Evolutionary conservation across 1,284 basidiomycete species (phyloP), one percentile per base, ranked within the genome.

Genomic region (Rugosomyces carneus): DNA sequence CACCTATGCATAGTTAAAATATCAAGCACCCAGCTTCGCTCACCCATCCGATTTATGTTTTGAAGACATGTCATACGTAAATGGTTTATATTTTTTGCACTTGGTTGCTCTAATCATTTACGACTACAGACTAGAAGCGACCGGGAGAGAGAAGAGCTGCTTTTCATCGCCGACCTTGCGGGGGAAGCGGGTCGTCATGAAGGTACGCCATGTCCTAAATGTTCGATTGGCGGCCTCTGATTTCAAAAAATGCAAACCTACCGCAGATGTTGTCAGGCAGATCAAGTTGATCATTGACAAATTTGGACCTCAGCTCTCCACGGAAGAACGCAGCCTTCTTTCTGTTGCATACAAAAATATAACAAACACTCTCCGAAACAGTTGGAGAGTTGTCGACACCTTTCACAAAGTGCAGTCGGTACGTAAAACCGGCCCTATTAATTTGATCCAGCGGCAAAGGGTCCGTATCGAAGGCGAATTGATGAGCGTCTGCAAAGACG

Each of bases 341-440:
- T 84, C 81, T 3, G 73, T 84, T 40, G 81, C 81, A 16, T 84
- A 81, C 62, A 84, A 85, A 66, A 83, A 82, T 53, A 62, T 78
- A 46, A 84, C 80, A 3, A 80, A 80, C 50, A 68, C 60, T 15
- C 69, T 81, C 37, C 78, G 81, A 38, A 73, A 71, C 45, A 79
- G 78, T 53, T 84, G 80, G 81, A 74, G 82, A 45, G 68, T 72
- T 40, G 67, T 82, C 47, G 75, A 80, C 47, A 66, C 67, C 18
- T 59, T 81, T 34, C 77, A 80, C 59, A 78, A 76, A 56, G 60
- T 71, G 49, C 72, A 76, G 51, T 61, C 64, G 5, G 49, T 61
- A 32, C 55, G 66, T 48, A 47, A 48, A 49, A 34, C 5, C n/a
- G 60, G 44, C 41, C 73, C 77, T 45, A 57, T 73, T 9, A 59